Conservation (phyloP, 2,329 filamentous ascomycete species). For the Exophiala spinifera region DNA sequence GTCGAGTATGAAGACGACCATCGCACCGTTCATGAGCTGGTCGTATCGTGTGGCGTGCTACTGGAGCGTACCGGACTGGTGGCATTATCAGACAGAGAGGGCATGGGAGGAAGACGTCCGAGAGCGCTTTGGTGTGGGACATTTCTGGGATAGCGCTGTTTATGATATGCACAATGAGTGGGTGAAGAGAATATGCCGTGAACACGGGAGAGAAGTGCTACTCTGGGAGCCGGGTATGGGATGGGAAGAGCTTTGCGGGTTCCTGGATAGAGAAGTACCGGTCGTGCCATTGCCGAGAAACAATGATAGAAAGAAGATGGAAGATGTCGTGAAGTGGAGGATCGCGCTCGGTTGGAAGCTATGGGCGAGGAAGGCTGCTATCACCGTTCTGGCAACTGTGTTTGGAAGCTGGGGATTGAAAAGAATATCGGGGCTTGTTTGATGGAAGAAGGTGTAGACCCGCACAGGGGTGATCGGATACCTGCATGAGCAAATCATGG, state of each 20-base stretch:
- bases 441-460: neutral
- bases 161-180: slow-evolving; percentile 16
- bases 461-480: no score
- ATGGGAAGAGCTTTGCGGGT: slow-evolving; percentile 45
- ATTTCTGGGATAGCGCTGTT: slow-evolving; percentile 7
- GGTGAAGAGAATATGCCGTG: slow-evolving; percentile 9
- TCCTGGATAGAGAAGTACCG: slow-evolving; percentile 38
- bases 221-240: slow-evolving; percentile 33
- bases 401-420: slow-evolving; percentile 5
- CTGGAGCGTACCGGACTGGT: slow-evolving; percentile 6
- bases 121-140: slow-evolving; percentile 6
- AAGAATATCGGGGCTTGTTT: neutral
- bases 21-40: slow-evolving; percentile 13
- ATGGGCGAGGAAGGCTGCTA: slow-evolving; percentile 6
- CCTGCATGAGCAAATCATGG: neutral
- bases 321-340: slow-evolving; percentile 6
- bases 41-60: slow-evolving; percentile 10
- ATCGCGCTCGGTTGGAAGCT: slow-evolving; percentile 10
- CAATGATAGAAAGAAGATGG: slow-evolving; percentile 26
- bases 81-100: slow-evolving; percentile 10
- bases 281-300: slow-evolving; percentile 36
- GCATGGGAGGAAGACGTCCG: slow-evolving; percentile 6
- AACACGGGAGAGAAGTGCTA: slow-evolving; percentile 5
- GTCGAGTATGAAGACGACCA: slow-evolving; percentile 25
- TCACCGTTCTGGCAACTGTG: slow-evolving; percentile 4